Evolutionary conservation across 2,329 filamentous ascomycete species (phyloP).

Genomic region (Aspergillus sergii): DNA sequence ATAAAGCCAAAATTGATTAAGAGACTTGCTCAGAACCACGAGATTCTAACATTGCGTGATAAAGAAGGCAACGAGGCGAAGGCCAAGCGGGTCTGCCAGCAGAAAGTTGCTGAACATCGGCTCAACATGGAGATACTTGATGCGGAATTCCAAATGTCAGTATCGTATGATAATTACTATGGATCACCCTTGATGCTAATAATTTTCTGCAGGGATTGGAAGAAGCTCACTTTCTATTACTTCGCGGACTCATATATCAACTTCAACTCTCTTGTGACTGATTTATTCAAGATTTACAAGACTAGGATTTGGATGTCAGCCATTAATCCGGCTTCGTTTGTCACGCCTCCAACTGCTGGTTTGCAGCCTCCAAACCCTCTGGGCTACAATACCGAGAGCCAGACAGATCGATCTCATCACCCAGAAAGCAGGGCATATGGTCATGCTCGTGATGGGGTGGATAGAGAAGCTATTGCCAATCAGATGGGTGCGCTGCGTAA

Average conservation of each 20-base stretch:
- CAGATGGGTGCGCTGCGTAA: conserved; percentile 34
- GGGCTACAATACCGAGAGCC: conserved; percentile 50
- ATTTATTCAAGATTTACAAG: conserved; percentile 99
- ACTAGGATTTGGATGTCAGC: conserved; percentile 99
- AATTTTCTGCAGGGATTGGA: conserved; percentile 75
- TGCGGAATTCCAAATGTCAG: conserved; percentile 97
- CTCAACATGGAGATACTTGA: conserved; percentile 98
- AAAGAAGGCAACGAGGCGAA: conserved; percentile 98
- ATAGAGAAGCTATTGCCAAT: conserved; percentile 33
- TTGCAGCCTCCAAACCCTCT: conserved; percentile 71
- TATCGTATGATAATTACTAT: conserved; percentile 23
- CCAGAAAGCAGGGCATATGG: conserved; percentile 37
- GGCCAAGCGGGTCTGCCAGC: conserved; percentile 93
- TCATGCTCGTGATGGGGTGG: conserved; percentile 33
- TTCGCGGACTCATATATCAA: conserved; percentile 98
- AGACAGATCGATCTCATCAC: conserved; percentile 45
- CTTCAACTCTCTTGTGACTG: conserved; percentile 95
- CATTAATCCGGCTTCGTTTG: conserved; percentile 95
- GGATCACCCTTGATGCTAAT: conserved; percentile 15
- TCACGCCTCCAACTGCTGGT: conserved; percentile 69
- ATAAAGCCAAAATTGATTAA: conserved; percentile 97
- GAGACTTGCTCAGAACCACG: conserved; percentile 85
- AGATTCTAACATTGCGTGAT: conserved; percentile 84
- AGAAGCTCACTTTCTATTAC: conserved; percentile 98
- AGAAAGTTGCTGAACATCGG: conserved; percentile 92